Evolutionary conservation across 2,329 filamentous ascomycete species (phyloP).

Genomic region (Gaeumannomyces tritici): DNA sequence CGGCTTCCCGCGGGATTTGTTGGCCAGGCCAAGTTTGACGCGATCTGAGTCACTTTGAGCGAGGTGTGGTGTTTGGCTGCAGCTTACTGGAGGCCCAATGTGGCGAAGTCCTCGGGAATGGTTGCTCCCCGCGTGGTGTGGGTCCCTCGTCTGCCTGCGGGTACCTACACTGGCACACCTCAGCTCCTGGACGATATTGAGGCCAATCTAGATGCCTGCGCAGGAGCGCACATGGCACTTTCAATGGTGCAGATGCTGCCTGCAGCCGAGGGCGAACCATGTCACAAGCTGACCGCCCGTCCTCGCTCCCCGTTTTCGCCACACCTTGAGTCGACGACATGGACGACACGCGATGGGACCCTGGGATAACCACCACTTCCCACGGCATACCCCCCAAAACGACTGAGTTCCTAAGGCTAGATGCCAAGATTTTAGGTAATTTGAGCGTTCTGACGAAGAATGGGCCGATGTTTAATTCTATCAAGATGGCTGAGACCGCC

Average conservation of each 20-base stretch:
- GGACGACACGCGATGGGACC: neutral
- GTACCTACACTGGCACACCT: no score
- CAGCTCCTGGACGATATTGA: no score
- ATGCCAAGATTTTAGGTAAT: no score
- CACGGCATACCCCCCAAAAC: neutral
- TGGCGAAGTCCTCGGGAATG: neutral
- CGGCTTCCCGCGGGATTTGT: neutral
- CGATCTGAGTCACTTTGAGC: neutral
- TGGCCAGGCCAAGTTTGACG: neutral
- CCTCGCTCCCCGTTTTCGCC: neutral
- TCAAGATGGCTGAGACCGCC: no score
- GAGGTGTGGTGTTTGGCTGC: neutral
- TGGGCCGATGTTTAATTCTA: no score
- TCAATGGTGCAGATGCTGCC: neutral
- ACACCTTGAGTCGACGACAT: neutral
- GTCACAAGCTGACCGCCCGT: no score
- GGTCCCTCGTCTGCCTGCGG: neutral
- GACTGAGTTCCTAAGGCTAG: no score
- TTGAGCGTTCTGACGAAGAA: no score
- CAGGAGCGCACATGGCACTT: neutral
- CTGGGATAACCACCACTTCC: neutral
- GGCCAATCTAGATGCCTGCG: neutral
- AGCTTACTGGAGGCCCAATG: neutral
- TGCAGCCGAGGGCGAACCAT: neutral
- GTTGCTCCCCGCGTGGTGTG: neutral